Percentiles rank a stretch among this genome's conserved stretches.
Evolutionary conservation across 768 basidiomycete genomes (phyloP).

Genomic region (Podaxis sp.): DNA sequence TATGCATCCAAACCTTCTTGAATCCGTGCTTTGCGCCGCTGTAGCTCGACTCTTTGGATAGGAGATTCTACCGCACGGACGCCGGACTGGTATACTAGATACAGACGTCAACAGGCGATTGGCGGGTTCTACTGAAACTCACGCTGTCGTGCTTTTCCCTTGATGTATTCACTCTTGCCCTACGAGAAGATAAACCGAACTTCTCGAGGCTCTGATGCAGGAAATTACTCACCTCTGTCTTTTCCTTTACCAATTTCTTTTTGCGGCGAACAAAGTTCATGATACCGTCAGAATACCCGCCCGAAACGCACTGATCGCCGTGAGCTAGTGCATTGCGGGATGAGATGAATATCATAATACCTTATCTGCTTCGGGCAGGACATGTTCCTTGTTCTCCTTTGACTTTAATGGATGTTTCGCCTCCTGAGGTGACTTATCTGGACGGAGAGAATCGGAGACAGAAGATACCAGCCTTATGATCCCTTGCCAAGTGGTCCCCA

Average conservation of each 20-base stretch:
- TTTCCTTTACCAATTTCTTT: background rate
- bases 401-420: background rate
- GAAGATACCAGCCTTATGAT: conserved; percentile 5
- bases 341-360: background rate
- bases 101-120: background rate
- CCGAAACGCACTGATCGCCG: background rate
- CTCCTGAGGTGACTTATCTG: background rate
- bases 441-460: background rate
- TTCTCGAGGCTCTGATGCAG: background rate
- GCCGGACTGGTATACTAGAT: background rate
- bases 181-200: background rate
- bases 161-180: background rate
- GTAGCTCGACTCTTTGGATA: conserved; percentile 21
- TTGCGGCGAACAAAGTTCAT: background rate
- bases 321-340: background rate
- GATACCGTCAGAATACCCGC: background rate
- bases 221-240: background rate
- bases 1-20: conserved; percentile 38
- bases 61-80: background rate
- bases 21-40: conserved; percentile 34
- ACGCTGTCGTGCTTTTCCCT: background rate
- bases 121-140: background rate
- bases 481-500: background rate
- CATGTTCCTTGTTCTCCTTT: background rate
- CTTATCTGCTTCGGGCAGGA: background rate